A percentile compares a stretch with the other conserved stretches of the same genome.
Conservation (phyloP, 306 rosid species). For the Lablab purpureus region DNA sequence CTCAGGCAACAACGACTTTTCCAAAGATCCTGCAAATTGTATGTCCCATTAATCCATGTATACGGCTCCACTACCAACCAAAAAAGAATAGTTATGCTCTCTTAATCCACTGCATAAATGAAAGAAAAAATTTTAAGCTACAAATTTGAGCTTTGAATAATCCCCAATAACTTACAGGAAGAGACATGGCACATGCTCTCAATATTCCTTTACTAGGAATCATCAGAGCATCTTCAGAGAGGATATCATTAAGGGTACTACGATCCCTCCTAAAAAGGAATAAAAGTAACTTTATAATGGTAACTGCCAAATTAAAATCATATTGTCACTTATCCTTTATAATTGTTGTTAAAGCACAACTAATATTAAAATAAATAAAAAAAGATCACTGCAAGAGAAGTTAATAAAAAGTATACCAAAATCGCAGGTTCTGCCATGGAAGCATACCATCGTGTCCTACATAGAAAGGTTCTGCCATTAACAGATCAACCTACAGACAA, state of each 20-base stretch:
- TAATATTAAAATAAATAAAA: background rate
- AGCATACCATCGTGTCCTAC: slow-evolving; percentile 77
- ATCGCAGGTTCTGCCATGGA: slow-evolving; percentile 94
- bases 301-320: slow-evolving; percentile 30
- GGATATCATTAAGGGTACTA: slow-evolving; percentile 61
- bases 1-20: slow-evolving; percentile 75
- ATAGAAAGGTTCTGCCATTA: slow-evolving; percentile 91
- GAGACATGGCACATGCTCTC: slow-evolving; percentile 81
- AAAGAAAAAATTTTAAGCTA: background rate
- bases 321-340: slow-evolving; percentile 19
- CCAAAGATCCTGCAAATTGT: slow-evolving; percentile 81
- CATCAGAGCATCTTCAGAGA: slow-evolving; percentile 73
- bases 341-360: slow-evolving; percentile 24
- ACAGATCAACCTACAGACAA: slow-evolving; percentile 71
- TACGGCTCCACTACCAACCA: background rate
- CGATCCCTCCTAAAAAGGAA: slow-evolving; percentile 76
- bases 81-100: background rate
- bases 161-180: slow-evolving; percentile 69
- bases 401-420: slow-evolving; percentile 66
- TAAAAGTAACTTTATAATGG: slow-evolving; percentile 20
- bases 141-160: slow-evolving; percentile 9
- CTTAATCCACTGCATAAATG: background rate
- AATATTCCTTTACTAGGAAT: slow-evolving; percentile 81
- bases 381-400: slow-evolving; percentile 36
- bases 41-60: slow-evolving; percentile 32